These are phyloP conservation scores for Penicillium manginii DNA, from an alignment of 495 filamentous ascomycete species.

Conservation along the genomic window DNA sequence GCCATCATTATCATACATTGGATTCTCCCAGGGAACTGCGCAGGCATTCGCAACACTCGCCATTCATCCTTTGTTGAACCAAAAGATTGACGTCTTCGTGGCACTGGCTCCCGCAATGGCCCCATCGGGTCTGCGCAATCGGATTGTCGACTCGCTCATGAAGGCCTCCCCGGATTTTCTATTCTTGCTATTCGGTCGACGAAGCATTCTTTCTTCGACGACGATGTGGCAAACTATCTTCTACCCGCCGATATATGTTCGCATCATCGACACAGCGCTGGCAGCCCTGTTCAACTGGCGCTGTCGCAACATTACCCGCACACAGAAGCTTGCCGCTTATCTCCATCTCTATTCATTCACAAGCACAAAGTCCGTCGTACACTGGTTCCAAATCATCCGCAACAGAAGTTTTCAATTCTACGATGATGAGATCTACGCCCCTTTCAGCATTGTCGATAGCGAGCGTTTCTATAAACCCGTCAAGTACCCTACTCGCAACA, in stretches of 20 bases:
- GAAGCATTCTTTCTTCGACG: constrained; percentile 87
- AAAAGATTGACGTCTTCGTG: constrained; percentile 94
- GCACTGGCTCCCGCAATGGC: constrained; percentile 98
- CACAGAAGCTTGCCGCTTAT: constrained; percentile 96
- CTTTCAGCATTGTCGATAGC: constrained; percentile 59
- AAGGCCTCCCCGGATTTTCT: constrained; percentile 93
- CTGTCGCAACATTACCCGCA: constrained; percentile 78
- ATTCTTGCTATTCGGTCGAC: constrained; percentile 92
- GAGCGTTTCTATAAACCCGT: constrained; percentile 84
- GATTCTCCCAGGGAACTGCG: constrained; percentile 95
- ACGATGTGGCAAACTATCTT: constrained; percentile 98
- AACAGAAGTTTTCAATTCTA: constrained; percentile 97
- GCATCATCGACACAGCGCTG: constrained; percentile 82
- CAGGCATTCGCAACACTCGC: constrained; percentile 96
- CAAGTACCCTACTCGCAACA: constrained; percentile 94
- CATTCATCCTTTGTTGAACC: constrained; percentile 89
- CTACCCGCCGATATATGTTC: constrained; percentile 92
- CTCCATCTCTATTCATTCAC: constrained; percentile 96
- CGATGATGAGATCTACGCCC: constrained; percentile 84
- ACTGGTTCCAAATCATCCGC: constrained; percentile 99
- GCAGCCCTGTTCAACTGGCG: constrained; percentile 87
- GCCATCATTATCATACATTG: constrained; percentile 89
- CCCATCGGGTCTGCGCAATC: constrained; percentile 84
- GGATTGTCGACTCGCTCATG: constrained; percentile 87
- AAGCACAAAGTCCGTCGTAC: constrained; percentile 91